These are phyloP conservation scores for Climacium dendroides DNA, from an alignment of 225 moss, liverwort and hornwort species.

Conservation along the genomic window DNA sequence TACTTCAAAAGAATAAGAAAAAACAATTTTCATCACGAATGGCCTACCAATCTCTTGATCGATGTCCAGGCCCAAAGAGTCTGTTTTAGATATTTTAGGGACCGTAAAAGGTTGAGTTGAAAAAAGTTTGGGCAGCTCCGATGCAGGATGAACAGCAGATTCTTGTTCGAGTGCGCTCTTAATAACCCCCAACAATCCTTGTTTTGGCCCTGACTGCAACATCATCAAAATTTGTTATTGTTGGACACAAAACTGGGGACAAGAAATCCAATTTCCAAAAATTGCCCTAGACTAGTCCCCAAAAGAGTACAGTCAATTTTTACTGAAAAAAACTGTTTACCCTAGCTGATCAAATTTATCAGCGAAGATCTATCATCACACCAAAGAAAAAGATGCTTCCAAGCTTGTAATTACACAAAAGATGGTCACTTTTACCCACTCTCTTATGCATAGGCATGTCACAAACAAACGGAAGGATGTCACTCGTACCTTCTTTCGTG, in stretches of 20 bases:
- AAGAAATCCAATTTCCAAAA: background rate
- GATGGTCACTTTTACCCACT: background rate
- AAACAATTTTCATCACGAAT: background rate
- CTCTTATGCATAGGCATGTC: background rate
- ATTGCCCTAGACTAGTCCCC: background rate
- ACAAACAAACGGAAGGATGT: background rate
- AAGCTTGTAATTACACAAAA: background rate
- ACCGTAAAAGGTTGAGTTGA: conserved; percentile 51
- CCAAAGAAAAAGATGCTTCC: background rate
- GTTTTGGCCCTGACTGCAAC: conserved; percentile 24
- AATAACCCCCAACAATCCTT: conserved; percentile 71
- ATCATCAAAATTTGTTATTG: background rate
- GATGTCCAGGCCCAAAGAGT: conserved; percentile 34
- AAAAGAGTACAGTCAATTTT: background rate
- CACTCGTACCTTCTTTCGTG: conserved; percentile 58
- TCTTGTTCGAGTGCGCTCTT: conserved; percentile 65
- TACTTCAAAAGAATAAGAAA: background rate
- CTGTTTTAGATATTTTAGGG: conserved; percentile 30
- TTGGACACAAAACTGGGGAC: background rate
- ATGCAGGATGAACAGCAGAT: conserved; percentile 39
- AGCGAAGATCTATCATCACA: background rate
- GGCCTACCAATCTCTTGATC: conserved; percentile 59
- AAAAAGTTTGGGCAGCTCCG: conserved; percentile 75
- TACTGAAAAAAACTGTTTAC: background rate
- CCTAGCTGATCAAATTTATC: background rate